Percentiles rank a stretch among this genome's conserved stretches.
Conservation (phyloP, 345 rosid genomes). For the Acer negundo region DNA sequence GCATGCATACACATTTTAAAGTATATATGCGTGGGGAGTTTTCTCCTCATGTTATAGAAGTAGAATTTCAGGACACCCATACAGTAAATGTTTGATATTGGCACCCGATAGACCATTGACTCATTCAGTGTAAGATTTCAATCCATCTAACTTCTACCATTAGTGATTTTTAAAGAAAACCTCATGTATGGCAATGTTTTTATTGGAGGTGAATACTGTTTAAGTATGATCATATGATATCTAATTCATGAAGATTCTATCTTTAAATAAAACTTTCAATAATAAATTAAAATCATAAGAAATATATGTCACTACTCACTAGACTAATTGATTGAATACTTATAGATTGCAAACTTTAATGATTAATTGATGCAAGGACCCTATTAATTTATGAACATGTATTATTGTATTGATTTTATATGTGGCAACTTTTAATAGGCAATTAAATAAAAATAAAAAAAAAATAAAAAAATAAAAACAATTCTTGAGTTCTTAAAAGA, state of each 20-base stretch:
- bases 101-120: too few species aligned
- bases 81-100: too few species aligned
- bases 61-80: too few species aligned
- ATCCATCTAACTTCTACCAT: too few species aligned
- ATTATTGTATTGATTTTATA: background rate
- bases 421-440: background rate
- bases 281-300: background rate
- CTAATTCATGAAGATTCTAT: background rate
- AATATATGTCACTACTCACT: background rate
- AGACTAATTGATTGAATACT: background rate
- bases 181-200: too few species aligned
- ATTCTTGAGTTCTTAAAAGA: background rate
- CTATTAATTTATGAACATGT: background rate
- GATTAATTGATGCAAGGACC: background rate
- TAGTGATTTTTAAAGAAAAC: too few species aligned
- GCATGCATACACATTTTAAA: too few species aligned
- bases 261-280: background rate
- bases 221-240: background rate
- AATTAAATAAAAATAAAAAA: background rate
- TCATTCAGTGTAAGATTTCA: too few species aligned
- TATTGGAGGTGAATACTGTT: too few species aligned
- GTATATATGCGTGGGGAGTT: too few species aligned
- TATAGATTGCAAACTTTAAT: background rate
- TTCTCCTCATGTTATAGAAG: too few species aligned
- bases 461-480: background rate